phyloP scores from a whole-genome alignment of 768 basidiomycete species.

The Suillus spraguei region DNA sequence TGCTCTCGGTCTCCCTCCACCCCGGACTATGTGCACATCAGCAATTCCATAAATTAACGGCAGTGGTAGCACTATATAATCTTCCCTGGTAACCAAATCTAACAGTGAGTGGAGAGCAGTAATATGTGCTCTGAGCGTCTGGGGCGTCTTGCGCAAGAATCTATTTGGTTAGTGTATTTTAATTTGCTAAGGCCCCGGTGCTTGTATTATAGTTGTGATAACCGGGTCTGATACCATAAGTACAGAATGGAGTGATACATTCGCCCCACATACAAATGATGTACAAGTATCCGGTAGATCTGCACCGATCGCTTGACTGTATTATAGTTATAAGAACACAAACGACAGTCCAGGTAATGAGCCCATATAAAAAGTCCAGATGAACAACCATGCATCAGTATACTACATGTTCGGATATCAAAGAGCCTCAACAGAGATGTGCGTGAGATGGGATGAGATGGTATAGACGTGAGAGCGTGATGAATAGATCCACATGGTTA shows the following conservation, averaged over 20 bases:
- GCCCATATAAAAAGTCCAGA: neutral
- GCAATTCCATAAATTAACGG: no score
- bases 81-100: no score
- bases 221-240: neutral
- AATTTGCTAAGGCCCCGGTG: no score
- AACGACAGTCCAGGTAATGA: neutral
- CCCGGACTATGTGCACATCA: no score
- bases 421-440: slow-evolving; percentile 2
- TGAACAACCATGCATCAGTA: neutral
- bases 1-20: no score
- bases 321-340: neutral
- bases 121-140: no score
- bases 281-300: neutral
- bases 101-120: no score
- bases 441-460: slow-evolving; percentile 1
- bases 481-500: slow-evolving; percentile 5
- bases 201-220: neutral
- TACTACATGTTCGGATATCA: neutral
- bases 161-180: no score
- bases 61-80: no score
- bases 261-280: neutral
- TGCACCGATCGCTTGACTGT: neutral
- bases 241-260: neutral
- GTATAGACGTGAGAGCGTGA: slow-evolving; percentile 2
- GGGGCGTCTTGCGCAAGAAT: no score